Conservation (phyloP, 139 green algal species). For the Trebouxia sp. region DNA sequence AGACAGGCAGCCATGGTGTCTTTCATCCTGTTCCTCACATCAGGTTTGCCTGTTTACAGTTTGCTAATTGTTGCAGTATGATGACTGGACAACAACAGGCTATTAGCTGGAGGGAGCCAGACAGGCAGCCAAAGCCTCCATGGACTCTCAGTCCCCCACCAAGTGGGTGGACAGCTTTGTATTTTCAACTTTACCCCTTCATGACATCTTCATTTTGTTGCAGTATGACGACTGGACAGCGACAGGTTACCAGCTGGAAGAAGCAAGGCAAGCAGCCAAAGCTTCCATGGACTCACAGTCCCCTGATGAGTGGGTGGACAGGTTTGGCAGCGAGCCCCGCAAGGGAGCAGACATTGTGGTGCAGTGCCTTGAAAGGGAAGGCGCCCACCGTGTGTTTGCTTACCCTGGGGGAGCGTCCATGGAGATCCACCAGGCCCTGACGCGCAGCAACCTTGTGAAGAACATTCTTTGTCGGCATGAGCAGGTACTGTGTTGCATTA, state of each 20-base stretch:
- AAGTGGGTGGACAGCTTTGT: conserved; percentile 87
- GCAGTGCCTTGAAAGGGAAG: conserved; percentile 93
- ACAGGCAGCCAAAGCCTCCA: neutral
- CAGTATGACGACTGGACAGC: conserved; percentile 20
- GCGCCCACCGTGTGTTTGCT: conserved; percentile 79
- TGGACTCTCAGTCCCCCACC: conserved; percentile 25
- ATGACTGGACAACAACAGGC: neutral
- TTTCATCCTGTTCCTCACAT: too few species aligned
- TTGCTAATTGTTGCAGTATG: neutral
- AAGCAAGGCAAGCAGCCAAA: conserved; percentile 36
- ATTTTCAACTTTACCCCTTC: too few species aligned
- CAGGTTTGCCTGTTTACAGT: neutral
- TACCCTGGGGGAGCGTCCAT: conserved; percentile 95
- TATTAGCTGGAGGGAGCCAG: neutral
- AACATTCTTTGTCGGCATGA: conserved; percentile 99
- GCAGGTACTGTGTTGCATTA: conserved; percentile 75
- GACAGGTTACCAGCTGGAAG: conserved; percentile 39
- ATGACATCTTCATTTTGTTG: neutral
- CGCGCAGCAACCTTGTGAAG: conserved; percentile 77
- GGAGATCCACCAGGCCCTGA: conserved; percentile 99
- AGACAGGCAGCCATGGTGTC: neutral
- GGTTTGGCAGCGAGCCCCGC: conserved; percentile 78
- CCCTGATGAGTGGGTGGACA: conserved; percentile 75
- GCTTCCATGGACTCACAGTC: conserved; percentile 36
- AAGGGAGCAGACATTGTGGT: conserved; percentile 98